A percentile compares a stretch with the other conserved stretches of the same genome.
These are phyloP conservation scores for Quercus suber DNA, from an alignment of 306 rosid species.

Conservation along the genomic window DNA sequence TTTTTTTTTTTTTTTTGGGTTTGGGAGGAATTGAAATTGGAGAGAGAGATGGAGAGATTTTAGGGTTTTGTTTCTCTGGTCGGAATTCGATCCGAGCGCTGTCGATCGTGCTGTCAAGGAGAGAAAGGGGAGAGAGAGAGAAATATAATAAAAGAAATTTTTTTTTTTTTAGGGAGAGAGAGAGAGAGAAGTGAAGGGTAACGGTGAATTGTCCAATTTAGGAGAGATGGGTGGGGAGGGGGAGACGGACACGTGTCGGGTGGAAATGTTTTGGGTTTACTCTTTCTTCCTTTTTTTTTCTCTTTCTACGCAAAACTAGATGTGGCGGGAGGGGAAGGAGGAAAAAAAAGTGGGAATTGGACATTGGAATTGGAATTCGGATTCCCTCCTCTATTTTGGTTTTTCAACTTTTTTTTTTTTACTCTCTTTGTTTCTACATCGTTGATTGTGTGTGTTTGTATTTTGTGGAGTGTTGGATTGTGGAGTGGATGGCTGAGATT, in stretches of 20 bases:
- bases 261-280: background rate
- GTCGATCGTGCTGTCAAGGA: conserved; percentile 62
- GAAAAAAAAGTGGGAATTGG: background rate
- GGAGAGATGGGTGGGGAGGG: conserved; percentile 20
- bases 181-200: conserved; percentile 1
- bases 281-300: background rate
- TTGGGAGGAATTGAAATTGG: no score
- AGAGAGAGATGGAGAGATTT: background rate
- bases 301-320: conserved; percentile 27
- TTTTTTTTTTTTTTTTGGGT: background rate
- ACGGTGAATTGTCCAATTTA: conserved; percentile 37
- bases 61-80: conserved; percentile 28
- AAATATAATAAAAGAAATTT: background rate
- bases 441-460: no score
- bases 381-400: no score
- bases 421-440: no score
- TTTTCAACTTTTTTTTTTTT: no score
- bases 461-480: no score
- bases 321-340: conserved; percentile 51
- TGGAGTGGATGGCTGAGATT: no score
- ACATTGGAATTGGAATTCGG: background rate
- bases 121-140: conserved; percentile 3
- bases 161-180: background rate
- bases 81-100: conserved; percentile 52
- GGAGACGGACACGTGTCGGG: conserved; percentile 48